Evolutionary conservation across 2,329 filamentous ascomycete species (phyloP).

Genomic region (Mollisiaceae sp.): DNA sequence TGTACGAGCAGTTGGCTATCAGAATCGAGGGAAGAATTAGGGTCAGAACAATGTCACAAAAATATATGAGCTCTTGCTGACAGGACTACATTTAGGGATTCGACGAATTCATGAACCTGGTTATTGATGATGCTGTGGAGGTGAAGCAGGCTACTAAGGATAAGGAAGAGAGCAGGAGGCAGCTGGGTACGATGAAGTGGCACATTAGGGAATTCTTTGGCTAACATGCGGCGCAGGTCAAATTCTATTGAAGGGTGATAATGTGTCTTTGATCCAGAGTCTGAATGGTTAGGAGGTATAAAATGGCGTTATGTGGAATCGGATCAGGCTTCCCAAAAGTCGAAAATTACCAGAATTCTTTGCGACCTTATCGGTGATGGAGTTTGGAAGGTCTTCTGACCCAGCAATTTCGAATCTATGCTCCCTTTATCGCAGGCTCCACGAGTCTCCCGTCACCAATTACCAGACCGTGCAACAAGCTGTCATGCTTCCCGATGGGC

Average conservation of each 20-base stretch:
- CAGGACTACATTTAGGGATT: constrained; percentile 71
- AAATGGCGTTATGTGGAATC: constrained; percentile 36
- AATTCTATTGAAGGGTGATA: constrained; percentile 71
- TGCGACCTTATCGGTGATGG: constrained; percentile 20
- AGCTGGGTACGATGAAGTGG: constrained; percentile 65
- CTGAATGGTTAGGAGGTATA: constrained; percentile 40
- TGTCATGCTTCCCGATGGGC: constrained; percentile 78
- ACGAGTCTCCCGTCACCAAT: constrained; percentile 71
- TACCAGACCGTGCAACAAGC: constrained; percentile 77
- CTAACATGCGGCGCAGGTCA: constrained; percentile 52
- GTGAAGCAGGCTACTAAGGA: constrained; percentile 85
- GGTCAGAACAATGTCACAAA: constrained; percentile 55
- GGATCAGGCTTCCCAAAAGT: constrained; percentile 23
- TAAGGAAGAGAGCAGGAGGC: constrained; percentile 77
- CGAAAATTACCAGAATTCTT: constrained; percentile 2
- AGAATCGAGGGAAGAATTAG: constrained; percentile 96
- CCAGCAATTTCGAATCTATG: constrained; percentile 25
- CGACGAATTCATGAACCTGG: constrained; percentile 99
- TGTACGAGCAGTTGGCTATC: constrained; percentile 94
- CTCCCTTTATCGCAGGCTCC: constrained; percentile 36
- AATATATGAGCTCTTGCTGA: constrained; percentile 26
- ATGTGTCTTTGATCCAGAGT: constrained; percentile 65
- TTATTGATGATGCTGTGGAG: constrained; percentile 93
- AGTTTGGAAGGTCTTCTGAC: constrained; percentile 24
- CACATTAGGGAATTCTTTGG: not conserved